A percentile compares a stretch with the other conserved stretches of the same genome.
These are phyloP conservation scores for Podospora australis DNA, from an alignment of 495 filamentous ascomycete species.

Conservation along the genomic window DNA sequence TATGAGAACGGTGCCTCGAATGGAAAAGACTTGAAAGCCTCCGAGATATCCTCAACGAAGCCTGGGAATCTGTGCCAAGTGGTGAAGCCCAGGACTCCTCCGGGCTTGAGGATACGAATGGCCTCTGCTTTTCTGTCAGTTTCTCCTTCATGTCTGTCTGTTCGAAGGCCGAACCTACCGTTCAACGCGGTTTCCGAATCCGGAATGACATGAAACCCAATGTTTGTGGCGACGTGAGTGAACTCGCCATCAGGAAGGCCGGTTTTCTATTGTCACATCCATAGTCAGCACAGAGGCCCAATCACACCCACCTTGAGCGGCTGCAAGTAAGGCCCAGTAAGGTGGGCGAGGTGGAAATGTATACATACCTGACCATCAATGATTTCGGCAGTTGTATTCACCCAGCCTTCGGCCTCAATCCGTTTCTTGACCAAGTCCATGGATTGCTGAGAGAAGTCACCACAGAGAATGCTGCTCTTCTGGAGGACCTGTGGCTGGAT, in stretches of 20 bases:
- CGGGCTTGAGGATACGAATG: constrained; percentile 33
- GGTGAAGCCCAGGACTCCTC: constrained; percentile 33
- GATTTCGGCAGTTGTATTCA: constrained; percentile 23
- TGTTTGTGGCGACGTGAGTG: constrained; percentile 36
- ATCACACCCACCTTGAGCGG: too few relatives aligned
- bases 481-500: constrained; percentile 23
- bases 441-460: constrained; percentile 29
- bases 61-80: constrained; percentile 28
- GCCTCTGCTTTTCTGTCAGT: constrained; percentile 24
- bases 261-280: constrained; percentile 24
- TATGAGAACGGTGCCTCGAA: constrained; percentile 31
- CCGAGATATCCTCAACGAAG: constrained; percentile 26
- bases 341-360: neutral
- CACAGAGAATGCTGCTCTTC: constrained; percentile 34
- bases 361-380: constrained; percentile 34
- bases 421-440: constrained; percentile 25
- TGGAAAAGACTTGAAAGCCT: constrained; percentile 29
- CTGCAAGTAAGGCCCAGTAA: too few relatives aligned
- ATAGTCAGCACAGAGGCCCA: too few relatives aligned
- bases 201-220: constrained; percentile 38
- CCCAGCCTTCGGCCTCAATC: constrained; percentile 25
- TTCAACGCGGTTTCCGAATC: constrained; percentile 32
- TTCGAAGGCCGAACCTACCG: constrained; percentile 22
- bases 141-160: neutral
- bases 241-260: constrained; percentile 24